Percentiles rank a stretch among this genome's conserved stretches.
Conservation (phyloP, 2,329 filamentous ascomycete genomes). For the Colletotrichum zoysiae region DNA sequence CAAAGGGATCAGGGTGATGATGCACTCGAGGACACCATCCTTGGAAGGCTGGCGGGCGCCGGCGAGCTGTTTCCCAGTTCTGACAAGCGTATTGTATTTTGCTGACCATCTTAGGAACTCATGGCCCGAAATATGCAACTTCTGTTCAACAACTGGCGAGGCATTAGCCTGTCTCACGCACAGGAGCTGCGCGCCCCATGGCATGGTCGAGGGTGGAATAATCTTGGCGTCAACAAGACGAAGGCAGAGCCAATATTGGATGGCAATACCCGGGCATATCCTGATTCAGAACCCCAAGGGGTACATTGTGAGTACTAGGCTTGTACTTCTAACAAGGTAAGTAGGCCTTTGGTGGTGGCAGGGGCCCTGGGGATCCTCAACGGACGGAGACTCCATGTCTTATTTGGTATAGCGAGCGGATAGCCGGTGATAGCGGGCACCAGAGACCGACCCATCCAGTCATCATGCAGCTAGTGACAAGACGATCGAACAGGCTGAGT, state of each 20-base stretch:
- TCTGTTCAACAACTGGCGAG: constrained; percentile 13
- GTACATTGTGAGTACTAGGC: constrained; percentile 30
- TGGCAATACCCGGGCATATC: constrained; percentile 16
- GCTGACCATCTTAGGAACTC: constrained; percentile 13
- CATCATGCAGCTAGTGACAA: constrained; percentile 26
- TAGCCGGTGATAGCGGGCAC: constrained; percentile 15
- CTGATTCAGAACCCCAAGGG: constrained; percentile 10
- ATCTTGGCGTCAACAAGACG: constrained; percentile 22
- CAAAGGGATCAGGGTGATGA: constrained; percentile 2
- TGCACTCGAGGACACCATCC: background rate
- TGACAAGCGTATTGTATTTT: constrained; percentile 7
- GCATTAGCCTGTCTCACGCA: constrained; percentile 16
- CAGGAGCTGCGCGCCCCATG: constrained; percentile 7
- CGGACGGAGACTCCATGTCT: constrained; percentile 6
- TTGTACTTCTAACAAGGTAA: constrained; percentile 21
- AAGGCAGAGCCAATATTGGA: constrained; percentile 11
- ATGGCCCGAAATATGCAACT: background rate
- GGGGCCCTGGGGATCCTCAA: constrained; percentile 23
- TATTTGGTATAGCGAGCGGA: constrained; percentile 11
- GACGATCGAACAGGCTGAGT: constrained; percentile 24
- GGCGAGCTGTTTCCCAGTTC: background rate
- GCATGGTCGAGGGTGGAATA: constrained; percentile 9
- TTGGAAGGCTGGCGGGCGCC: background rate
- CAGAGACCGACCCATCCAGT: constrained; percentile 1
- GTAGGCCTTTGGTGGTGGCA: constrained; percentile 19